Base-by-base conservation (phyloP, 805 yeast genomes). In the Grigorovia transvaalensis region DNA sequence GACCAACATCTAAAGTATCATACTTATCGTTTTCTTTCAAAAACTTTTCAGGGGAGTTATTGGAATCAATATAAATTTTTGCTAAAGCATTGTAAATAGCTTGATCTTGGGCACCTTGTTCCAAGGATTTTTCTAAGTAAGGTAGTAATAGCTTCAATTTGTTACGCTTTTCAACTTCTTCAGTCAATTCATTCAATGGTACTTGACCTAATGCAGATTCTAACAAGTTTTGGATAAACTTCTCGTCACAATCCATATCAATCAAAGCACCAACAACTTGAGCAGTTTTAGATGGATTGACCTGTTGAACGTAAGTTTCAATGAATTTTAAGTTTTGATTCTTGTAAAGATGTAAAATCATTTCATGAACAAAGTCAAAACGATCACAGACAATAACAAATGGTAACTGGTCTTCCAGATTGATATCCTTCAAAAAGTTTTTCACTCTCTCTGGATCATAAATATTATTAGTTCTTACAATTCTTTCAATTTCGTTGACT, bases 381-480 rank as follows among this genome's bases (percentile, higher is more conserved):
- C 96, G 82, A 74, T 93, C 98, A 72, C 97, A 90, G 48, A 93
- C 96, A 68, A 95, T 86, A 59, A 95, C 90, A 70, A 93, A 79
- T 48, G 99, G 99, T 56, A 93, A 77, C 74, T 93, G 99, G 67
- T 93, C 98, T 56, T 90, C 90, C 57, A 93, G 77, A 64, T 86
- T 82, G 56, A 91, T 88, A 68, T 93, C 99, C 72, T 93, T 93
- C 73, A 93, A 78, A 72, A 87, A 95, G 74, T 93, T 93, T 77
- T 93, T 93, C 54, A 93, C 98, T 72, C 90, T 90, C 69, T 93
- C 99, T 54, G 98, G 95, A 66, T 89, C 91, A 71, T 91, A 93
- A 53, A 88, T 91, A 59, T 81, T 86, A 75, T 93, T 93, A 66
- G 89, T 96, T 69, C 93, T 84, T 50, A 89, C 96, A 56, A 93